These are phyloP conservation scores for Lactarius sp. DNA, from an alignment of 768 basidiomycete species.

Conservation along the genomic window DNA sequence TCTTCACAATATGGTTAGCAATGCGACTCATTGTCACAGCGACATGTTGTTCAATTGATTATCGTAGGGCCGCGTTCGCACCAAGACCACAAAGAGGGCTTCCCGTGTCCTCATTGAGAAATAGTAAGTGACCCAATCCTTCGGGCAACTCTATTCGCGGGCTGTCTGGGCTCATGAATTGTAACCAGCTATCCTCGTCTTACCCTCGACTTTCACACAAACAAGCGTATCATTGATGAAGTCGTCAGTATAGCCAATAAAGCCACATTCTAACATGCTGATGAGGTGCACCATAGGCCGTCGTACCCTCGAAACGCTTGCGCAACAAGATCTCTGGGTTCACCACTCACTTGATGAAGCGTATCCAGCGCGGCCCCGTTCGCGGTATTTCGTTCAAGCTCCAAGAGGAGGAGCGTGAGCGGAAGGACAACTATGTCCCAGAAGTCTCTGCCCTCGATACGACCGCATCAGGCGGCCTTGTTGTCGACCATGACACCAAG, in stretches of 20 bases:
- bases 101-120: conserved; percentile 99
- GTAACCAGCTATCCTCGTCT: conserved; percentile 87
- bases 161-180: background rate
- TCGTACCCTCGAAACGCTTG: conserved; percentile 96
- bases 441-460: conserved; percentile 95
- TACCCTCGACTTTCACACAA: conserved; percentile 99
- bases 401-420: conserved; percentile 98
- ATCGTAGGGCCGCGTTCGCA: conserved; percentile 93
- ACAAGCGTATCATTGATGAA: conserved; percentile 99
- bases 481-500: conserved; percentile 93
- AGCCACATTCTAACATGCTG: background rate
- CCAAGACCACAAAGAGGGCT: conserved; percentile 99
- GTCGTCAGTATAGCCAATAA: conserved; percentile 53
- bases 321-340: conserved; percentile 99
- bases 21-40: background rate
- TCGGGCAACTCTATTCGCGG: background rate
- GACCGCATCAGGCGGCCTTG: conserved; percentile 56
- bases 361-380: conserved; percentile 96
- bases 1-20: conserved; percentile 46
- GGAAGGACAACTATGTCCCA: conserved; percentile 99
- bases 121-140: conserved; percentile 57
- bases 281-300: conserved; percentile 46
- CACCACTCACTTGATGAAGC: conserved; percentile 99
- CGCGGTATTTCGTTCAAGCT: conserved; percentile 99
- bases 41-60: background rate